Percentiles rank a stretch among this genome's conserved stretches.
phyloP scores from a whole-genome alignment of 805 yeast genomes.

The Hyphopichia homilentoma region DNA sequence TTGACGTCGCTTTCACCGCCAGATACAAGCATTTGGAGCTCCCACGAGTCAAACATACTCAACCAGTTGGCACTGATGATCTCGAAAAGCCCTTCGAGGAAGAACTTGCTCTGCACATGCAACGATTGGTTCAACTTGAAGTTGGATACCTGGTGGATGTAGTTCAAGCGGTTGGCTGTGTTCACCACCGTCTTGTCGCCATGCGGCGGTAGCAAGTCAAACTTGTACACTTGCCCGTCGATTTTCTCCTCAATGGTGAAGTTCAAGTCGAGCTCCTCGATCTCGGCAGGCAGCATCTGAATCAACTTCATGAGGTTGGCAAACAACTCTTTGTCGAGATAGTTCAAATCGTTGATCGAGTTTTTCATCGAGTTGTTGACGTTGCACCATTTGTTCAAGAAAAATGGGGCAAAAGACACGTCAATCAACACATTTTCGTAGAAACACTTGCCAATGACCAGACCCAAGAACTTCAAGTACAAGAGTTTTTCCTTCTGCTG shows the following conservation, averaged over 20 bases:
- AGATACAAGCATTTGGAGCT: slow-evolving; percentile 78
- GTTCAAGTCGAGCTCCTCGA: slow-evolving; percentile 57
- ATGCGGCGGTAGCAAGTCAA: slow-evolving; percentile 54
- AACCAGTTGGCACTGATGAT: slow-evolving; percentile 75
- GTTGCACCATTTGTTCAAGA: slow-evolving; percentile 62
- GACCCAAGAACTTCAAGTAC: slow-evolving; percentile 66
- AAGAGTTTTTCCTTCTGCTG: slow-evolving; percentile 20
- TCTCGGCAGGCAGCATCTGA: slow-evolving; percentile 49
- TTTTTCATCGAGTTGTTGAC: slow-evolving; percentile 41
- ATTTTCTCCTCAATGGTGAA: slow-evolving; percentile 60
- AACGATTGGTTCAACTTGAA: slow-evolving; percentile 69
- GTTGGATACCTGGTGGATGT: slow-evolving; percentile 72
- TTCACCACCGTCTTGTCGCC: slow-evolving; percentile 61
- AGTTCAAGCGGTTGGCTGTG: slow-evolving; percentile 59
- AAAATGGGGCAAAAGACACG: slow-evolving; percentile 81
- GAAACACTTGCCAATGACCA: slow-evolving; percentile 81
- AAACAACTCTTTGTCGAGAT: slow-evolving; percentile 67
- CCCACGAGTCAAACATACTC: slow-evolving; percentile 78
- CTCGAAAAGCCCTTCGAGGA: slow-evolving; percentile 66
- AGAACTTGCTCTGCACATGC: slow-evolving; percentile 54
- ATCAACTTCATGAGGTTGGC: slow-evolving; percentile 59
- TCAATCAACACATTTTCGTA: slow-evolving; percentile 81
- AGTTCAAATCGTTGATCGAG: slow-evolving; percentile 75
- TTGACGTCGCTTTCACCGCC: slow-evolving; percentile 73
- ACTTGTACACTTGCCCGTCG: slow-evolving; percentile 32